These are phyloP conservation scores for Penicillium herquei DNA, from an alignment of 495 filamentous ascomycete species.

Conservation along the genomic window DNA sequence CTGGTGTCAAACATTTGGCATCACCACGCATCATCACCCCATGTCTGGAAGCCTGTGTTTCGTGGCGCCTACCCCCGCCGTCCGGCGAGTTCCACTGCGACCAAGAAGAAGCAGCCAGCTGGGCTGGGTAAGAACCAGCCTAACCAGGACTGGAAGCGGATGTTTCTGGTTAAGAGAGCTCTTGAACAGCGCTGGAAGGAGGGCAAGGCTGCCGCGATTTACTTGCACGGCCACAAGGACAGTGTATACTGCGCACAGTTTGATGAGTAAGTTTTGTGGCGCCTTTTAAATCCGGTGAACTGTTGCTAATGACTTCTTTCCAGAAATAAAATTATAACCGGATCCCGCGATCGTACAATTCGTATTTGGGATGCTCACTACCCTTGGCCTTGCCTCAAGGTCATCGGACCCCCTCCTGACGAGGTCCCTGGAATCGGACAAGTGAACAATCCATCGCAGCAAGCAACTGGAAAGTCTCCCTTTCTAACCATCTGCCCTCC, in stretches of 20 bases:
- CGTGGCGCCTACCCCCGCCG: conserved; percentile 56
- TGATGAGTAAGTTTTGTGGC: conserved; percentile 68
- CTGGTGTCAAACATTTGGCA: conserved; percentile 65
- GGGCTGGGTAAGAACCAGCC: conserved; percentile 51
- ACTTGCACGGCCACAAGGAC: conserved; percentile 87
- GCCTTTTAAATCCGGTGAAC: not conserved
- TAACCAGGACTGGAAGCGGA: conserved; percentile 78
- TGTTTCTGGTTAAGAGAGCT: conserved; percentile 71
- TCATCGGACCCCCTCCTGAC: conserved; percentile 60
- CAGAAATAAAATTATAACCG: conserved; percentile 92
- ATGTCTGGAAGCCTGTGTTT: conserved; percentile 80
- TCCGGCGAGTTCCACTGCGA: conserved; percentile 42
- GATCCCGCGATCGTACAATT: conserved; percentile 91
- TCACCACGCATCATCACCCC: conserved; percentile 56
- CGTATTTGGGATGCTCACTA: conserved; percentile 88
- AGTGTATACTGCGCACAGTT: conserved; percentile 98
- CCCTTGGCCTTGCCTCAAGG: conserved; percentile 74
- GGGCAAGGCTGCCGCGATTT: conserved; percentile 75
- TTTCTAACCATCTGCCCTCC: conserved; percentile 47
- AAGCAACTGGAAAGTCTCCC: conserved; percentile 40
- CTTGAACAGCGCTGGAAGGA: conserved; percentile 77
- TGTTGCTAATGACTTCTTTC: conserved; percentile 6
- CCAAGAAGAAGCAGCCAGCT: conserved; percentile 38
- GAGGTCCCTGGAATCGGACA: conserved; percentile 28
- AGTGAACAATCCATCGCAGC: conserved; percentile 37